Evolutionary conservation across 352 stramenopile genomes (phyloP), one percentile per base, ranked within the genome.

Genomic region (Blastocystis sp.): DNA sequence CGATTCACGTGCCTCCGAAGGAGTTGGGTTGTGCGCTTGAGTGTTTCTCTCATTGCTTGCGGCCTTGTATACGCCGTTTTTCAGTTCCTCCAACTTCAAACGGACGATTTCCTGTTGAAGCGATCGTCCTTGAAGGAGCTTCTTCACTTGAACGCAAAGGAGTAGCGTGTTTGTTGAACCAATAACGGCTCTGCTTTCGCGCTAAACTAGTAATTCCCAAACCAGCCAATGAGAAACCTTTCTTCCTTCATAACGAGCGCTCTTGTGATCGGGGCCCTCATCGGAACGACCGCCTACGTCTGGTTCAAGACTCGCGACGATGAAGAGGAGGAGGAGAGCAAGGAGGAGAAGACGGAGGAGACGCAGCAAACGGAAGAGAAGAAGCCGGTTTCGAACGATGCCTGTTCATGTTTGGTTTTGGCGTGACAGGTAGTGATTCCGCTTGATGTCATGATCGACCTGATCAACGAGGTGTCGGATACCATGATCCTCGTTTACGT

Each of bases 401-500:
- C 67, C 1, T 28, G n/a, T 67, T 38, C 28, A 2, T 41, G 0
- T 17, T 53, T 19, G 53, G 10, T 0, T 9, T 7, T 14, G 2
- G 7, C 4, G 40, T 43, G 10, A 69, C 38, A 2, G 45, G 34
- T 48, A 84, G 74, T 38, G 2, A 53, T 84, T 84, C n/a, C 59
- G 7, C 48, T 67, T 10, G 74, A 84, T 11, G 48, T 69, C 28
- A 66, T 67, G 5, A 84, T 84, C 45, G 59, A 66, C 4, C 45
- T 84, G 40, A 67, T 84, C 10, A 84, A 84, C 45, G 56, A 84
- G n/a, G 74, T 84, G 53, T 67, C 52, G 2, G 74, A 84, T 28
- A 84, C 74, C 2, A 84, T 84, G 74, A n/a, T 84, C 10, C 65
- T 84, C 41, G 74, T 84, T 41, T 84, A 69, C 45, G 74, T 84